A percentile compares a stretch with the other conserved stretches of the same genome.
Conservation (phyloP, 208 protist species). For the Endotrypanum monterogeii region DNA sequence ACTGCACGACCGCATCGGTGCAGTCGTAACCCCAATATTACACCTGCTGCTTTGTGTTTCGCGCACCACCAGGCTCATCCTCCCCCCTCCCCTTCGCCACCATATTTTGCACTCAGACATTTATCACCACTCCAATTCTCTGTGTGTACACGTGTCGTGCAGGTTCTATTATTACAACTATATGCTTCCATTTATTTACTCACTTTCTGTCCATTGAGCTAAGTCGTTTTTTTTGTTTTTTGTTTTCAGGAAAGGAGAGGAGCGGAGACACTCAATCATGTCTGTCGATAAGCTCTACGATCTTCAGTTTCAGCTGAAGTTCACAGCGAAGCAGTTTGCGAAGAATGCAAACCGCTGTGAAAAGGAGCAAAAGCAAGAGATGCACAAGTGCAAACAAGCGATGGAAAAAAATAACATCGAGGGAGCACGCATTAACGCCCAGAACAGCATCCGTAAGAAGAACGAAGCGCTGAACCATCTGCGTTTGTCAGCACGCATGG, state of each 20-base stretch:
- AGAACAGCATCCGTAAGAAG: conserved; percentile 98
- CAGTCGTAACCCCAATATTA: too few species aligned
- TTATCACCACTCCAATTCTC: too few species aligned
- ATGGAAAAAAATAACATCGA: conserved; percentile 98
- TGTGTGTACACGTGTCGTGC: too few species aligned
- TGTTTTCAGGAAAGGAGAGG: not conserved
- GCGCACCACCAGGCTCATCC: too few species aligned
- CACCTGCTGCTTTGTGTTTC: too few species aligned
- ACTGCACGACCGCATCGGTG: too few species aligned
- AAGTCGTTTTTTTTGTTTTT: conserved; percentile 1
- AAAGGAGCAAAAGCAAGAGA: conserved; percentile 93
- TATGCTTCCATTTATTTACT: not conserved
- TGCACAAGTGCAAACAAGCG: conserved; percentile 93
- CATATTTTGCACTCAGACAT: too few species aligned
- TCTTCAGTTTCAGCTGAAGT: conserved; percentile 96
- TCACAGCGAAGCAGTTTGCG: conserved; percentile 94
- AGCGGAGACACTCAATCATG: conserved; percentile 38
- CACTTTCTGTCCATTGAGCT: not conserved
- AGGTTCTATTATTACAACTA: not conserved
- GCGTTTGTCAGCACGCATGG: conserved; percentile 94
- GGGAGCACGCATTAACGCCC: conserved; percentile 97
- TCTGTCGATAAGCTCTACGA: conserved; percentile 83
- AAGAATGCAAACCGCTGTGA: conserved; percentile 89
- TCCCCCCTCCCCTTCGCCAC: too few species aligned
- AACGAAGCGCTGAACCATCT: conserved; percentile 97